Evolutionary conservation across 1,284 basidiomycete species (phyloP).

Genomic region (Rhodotorula glutinis): DNA sequence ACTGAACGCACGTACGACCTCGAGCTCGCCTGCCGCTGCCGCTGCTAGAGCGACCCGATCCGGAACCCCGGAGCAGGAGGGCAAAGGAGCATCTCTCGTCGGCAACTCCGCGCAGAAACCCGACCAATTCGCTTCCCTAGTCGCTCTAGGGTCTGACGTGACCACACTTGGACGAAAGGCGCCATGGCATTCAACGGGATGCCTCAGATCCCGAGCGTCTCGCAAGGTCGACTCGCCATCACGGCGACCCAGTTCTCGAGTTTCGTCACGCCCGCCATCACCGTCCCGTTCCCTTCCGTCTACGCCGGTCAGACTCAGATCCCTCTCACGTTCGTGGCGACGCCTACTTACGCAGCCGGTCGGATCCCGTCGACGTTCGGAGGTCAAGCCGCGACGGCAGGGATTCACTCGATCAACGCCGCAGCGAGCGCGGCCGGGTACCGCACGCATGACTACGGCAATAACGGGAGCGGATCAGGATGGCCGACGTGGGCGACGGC

Average conservation of each 20-base stretch:
- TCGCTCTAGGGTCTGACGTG: not conserved
- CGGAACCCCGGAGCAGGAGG: too few relatives aligned
- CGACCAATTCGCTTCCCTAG: not conserved
- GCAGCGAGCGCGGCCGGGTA: constrained; percentile 7
- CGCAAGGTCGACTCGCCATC: constrained; percentile 11
- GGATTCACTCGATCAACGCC: constrained; percentile 17
- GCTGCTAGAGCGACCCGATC: too few relatives aligned
- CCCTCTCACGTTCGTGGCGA: constrained; percentile 13
- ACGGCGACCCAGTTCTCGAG: constrained; percentile 17
- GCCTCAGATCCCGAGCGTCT: constrained; percentile 4
- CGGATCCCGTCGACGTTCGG: constrained; percentile 26
- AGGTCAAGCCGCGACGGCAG: constrained; percentile 26
- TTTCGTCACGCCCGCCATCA: constrained; percentile 32
- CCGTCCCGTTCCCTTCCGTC: constrained; percentile 33
- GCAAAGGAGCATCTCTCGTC: too few relatives aligned
- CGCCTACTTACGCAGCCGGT: constrained; percentile 18
- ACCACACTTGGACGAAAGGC: too few relatives aligned
- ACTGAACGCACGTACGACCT: too few relatives aligned
- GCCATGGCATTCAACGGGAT: constrained; percentile 17
- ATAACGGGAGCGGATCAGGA: not conserved
- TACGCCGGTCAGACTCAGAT: constrained; percentile 29
- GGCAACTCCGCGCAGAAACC: not conserved
- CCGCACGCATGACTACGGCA: constrained; percentile 7
- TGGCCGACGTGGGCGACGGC: constrained; percentile 35
- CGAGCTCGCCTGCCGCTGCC: too few relatives aligned